Conservation (phyloP, 169 alveolate species). For the Eimeria maxima region DNA sequence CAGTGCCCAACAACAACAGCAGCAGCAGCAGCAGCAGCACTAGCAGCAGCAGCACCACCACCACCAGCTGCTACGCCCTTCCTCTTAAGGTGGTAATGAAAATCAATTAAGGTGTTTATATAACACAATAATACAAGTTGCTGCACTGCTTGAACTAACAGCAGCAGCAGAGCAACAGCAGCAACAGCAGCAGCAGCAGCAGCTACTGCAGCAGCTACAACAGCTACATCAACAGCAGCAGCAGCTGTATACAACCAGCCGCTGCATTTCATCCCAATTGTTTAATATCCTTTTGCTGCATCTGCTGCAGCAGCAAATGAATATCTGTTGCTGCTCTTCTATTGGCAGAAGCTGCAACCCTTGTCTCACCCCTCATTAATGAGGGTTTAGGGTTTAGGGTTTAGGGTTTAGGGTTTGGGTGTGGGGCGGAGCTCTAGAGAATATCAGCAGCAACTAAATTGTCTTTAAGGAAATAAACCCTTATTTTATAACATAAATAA, state of each 20-base stretch:
- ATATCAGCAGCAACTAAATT: neutral
- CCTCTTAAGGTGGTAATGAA: neutral
- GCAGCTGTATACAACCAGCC: too few species aligned
- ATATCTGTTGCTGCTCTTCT: too few species aligned
- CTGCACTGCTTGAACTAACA: too few species aligned
- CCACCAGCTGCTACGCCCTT: neutral
- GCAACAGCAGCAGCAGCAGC: slow-evolving; percentile 48
- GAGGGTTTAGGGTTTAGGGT: slow-evolving; percentile 11
- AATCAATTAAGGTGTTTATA: neutral
- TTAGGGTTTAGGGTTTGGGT: neutral
- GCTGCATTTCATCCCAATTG: neutral
- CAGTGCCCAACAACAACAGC: slow-evolving; percentile 12
- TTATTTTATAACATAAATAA: too few species aligned
- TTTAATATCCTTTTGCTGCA: neutral
- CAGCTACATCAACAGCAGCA: slow-evolving; percentile 17
- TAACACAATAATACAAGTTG: too few species aligned
- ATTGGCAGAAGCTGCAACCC: neutral
- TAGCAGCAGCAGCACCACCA: slow-evolving; percentile 39
- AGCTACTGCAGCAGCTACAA: neutral
- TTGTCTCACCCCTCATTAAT: neutral
- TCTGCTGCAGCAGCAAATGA: neutral
- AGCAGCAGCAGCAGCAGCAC: slow-evolving; percentile 36
- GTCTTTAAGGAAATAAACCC: too few species aligned
- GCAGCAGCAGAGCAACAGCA: too few species aligned
- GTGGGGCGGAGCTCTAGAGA: neutral